Conservation (phyloP, 768 basidiomycete species). For the Psilocybe subaeruginosa region DNA sequence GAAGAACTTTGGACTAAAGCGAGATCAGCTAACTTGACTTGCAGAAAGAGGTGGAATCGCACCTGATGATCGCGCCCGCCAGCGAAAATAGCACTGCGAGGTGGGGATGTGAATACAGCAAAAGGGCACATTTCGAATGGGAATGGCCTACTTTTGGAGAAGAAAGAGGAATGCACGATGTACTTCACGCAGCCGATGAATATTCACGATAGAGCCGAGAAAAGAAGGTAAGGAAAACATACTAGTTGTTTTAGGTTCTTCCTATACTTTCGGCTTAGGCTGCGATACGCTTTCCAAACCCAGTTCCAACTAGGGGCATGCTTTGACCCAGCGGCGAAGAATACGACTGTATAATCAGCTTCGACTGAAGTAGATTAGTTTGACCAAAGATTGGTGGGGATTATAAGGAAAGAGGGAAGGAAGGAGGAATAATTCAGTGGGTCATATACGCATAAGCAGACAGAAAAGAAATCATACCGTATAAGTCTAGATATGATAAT, state of each 20-base stretch:
- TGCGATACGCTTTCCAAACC: conserved; percentile 90
- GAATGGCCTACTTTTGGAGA: conserved; percentile 72
- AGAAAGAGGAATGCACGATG: conserved; percentile 87
- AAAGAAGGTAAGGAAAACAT: conserved; percentile 24
- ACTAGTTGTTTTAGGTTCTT: conserved; percentile 88
- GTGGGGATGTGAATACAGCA: conserved; percentile 7
- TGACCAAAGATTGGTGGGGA: background rate
- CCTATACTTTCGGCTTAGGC: conserved; percentile 79
- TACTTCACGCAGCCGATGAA: conserved; percentile 46
- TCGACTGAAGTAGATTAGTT: conserved; percentile 55
- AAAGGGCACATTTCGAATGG: background rate
- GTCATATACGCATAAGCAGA: background rate
- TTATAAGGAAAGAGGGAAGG: background rate
- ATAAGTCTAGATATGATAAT: conserved; percentile 78
- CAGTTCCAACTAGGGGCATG: conserved; percentile 85
- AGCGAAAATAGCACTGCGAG: conserved; percentile 82
- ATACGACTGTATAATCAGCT: conserved; percentile 86
- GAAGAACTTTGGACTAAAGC: conserved; percentile 84
- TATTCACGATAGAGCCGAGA: background rate
- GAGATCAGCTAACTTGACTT: background rate
- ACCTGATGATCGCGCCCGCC: conserved; percentile 88
- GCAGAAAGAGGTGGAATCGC: conserved; percentile 1
- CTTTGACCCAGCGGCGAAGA: conserved; percentile 79
- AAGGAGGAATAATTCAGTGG: conserved; percentile 1
- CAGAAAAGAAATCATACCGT: conserved; percentile 50